Evolutionary conservation across 257 asterid genomes (phyloP).

Genomic region (Solanum medicagineum): DNA sequence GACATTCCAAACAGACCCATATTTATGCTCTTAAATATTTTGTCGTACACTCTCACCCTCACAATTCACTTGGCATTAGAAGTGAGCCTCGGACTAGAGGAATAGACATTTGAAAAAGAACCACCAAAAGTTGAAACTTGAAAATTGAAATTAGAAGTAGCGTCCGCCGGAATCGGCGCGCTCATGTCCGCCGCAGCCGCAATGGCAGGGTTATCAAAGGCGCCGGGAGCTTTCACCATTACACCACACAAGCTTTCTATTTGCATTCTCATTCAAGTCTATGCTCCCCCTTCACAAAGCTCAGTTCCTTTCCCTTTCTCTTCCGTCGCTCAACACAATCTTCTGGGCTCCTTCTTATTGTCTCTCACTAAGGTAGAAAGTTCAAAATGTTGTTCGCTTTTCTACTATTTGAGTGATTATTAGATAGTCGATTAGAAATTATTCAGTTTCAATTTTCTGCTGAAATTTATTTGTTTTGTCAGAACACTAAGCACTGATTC

Average conservation of each 20-base stretch:
- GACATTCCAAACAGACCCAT: too few relatives aligned
- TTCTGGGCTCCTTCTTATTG: conserved; percentile 59
- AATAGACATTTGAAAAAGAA: neutral
- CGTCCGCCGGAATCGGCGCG: neutral
- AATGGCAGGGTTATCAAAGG: conserved; percentile 35
- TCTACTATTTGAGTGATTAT: neutral
- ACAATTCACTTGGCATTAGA: too few relatives aligned
- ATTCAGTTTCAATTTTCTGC: neutral
- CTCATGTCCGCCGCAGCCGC: conserved; percentile 9
- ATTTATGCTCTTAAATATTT: too few relatives aligned
- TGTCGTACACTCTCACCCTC: too few relatives aligned
- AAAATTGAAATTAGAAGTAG: neutral
- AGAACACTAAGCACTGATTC: neutral
- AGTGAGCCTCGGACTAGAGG: too few relatives aligned
- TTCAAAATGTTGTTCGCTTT: neutral
- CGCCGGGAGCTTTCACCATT: conserved; percentile 44
- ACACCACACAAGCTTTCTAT: conserved; percentile 87
- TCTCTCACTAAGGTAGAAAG: conserved; percentile 59
- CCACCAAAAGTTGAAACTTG: neutral
- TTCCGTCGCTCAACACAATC: conserved; percentile 77
- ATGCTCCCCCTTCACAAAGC: conserved; percentile 73
- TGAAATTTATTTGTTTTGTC: neutral
- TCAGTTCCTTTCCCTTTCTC: conserved; percentile 78
- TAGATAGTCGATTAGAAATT: neutral
- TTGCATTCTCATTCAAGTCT: conserved; percentile 62